A percentile compares a stretch with the other conserved stretches of the same genome.
phyloP scores from a whole-genome alignment of 2,329 filamentous ascomycete species.

The Nothophoma quercina region DNA sequence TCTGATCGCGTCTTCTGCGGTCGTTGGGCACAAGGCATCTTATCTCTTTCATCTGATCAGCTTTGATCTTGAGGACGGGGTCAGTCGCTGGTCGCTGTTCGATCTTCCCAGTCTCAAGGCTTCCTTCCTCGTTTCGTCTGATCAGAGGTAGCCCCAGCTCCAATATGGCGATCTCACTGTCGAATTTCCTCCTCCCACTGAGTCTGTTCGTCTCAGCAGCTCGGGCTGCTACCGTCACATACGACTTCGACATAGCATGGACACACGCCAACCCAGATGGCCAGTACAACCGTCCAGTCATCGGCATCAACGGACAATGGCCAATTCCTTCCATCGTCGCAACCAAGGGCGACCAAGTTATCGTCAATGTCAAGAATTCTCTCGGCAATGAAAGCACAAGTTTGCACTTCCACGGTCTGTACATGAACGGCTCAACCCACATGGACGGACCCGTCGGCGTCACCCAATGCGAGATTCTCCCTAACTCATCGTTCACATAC shows the following conservation, averaged over 20 bases:
- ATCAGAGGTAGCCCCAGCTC: background rate
- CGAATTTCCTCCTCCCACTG: slow-evolving; percentile 51
- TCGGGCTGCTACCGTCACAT: slow-evolving; percentile 50
- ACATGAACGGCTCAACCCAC: slow-evolving; percentile 75
- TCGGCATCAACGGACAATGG: slow-evolving; percentile 78
- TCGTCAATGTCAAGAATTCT: slow-evolving; percentile 73
- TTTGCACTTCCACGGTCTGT: slow-evolving; percentile 81
- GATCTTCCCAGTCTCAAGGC: background rate
- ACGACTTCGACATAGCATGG: slow-evolving; percentile 64
- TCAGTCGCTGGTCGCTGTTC: slow-evolving; percentile 2
- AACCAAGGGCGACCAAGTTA: slow-evolving; percentile 75
- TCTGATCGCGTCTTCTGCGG: slow-evolving; percentile 30
- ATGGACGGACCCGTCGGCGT: slow-evolving; percentile 77
- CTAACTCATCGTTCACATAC: slow-evolving; percentile 71
- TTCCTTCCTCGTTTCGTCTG: background rate
- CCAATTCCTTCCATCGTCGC: slow-evolving; percentile 76
- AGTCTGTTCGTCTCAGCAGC: slow-evolving; percentile 32
- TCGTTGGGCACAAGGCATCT: slow-evolving; percentile 32
- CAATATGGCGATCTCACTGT: slow-evolving; percentile 56
- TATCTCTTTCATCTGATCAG: slow-evolving; percentile 39
- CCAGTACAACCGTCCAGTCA: slow-evolving; percentile 57
- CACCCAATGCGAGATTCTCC: slow-evolving; percentile 65
- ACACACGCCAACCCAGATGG: slow-evolving; percentile 64
- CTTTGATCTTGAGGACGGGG: background rate
- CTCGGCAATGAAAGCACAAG: slow-evolving; percentile 69